phyloP scores from a whole-genome alignment of 495 filamentous ascomycete species.

The Thozetella sp. region DNA sequence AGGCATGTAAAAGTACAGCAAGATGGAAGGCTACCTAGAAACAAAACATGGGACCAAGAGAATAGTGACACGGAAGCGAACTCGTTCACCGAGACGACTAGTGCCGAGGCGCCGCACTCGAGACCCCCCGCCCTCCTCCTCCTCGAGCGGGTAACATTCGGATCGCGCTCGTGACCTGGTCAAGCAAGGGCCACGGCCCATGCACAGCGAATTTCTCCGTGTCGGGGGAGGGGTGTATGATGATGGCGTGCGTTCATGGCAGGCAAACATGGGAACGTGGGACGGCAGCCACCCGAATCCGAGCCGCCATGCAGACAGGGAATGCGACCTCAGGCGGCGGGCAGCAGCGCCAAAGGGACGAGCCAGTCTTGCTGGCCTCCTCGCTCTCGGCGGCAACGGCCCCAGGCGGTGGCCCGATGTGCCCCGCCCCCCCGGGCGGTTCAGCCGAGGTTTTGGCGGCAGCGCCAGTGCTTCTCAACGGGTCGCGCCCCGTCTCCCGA shows the following conservation, averaged over 20 bases:
- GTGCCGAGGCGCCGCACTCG: too few species aligned
- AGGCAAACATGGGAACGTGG: neutral
- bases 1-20: too few species aligned
- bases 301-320: too few species aligned
- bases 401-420: neutral
- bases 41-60: too few species aligned
- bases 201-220: neutral
- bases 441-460: constrained; percentile 6
- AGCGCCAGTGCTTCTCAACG: neutral
- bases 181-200: neutral
- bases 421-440: neutral
- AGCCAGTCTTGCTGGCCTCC: neutral
- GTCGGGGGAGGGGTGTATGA: neutral
- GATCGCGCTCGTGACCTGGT: neutral
- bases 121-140: too few species aligned
- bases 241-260: neutral
- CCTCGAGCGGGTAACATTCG: too few species aligned
- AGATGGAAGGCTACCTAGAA: too few species aligned
- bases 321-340: neutral
- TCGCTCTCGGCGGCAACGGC: too few species aligned
- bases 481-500: neutral
- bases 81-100: too few species aligned
- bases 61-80: too few species aligned
- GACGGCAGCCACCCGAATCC: neutral
- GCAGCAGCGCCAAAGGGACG: too few species aligned